These are phyloP conservation scores for Miamiensis avidus DNA, from an alignment of 169 alveolate genomes.

Conservation along the genomic window DNA sequence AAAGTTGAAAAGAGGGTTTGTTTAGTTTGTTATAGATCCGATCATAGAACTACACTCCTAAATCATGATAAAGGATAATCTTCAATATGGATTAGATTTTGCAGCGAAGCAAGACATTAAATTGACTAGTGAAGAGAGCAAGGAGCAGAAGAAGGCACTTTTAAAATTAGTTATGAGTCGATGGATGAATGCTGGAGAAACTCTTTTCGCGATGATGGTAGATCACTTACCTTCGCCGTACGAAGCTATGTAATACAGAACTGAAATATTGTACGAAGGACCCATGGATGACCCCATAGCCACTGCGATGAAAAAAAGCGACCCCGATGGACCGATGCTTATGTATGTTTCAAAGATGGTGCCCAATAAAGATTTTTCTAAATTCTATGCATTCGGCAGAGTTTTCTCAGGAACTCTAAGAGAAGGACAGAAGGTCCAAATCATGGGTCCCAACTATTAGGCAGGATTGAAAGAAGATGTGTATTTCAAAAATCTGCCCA, in stretches of 20 bases:
- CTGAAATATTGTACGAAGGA: slow-evolving; percentile 50
- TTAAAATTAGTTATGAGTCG: slow-evolving; percentile 42
- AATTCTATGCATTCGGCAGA: slow-evolving; percentile 76
- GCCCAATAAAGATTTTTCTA: slow-evolving; percentile 48
- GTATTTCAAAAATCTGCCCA: slow-evolving; percentile 50
- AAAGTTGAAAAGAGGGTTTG: slow-evolving; percentile 55
- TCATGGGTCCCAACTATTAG: slow-evolving; percentile 67
- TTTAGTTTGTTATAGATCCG: slow-evolving; percentile 61
- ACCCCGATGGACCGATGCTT: slow-evolving; percentile 55
- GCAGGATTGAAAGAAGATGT: slow-evolving; percentile 59
- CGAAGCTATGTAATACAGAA: slow-evolving; percentile 53
- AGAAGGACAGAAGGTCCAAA: slow-evolving; percentile 65
- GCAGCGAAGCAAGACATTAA: slow-evolving; percentile 32
- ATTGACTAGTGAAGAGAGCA: slow-evolving; percentile 45
- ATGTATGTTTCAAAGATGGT: slow-evolving; percentile 56
- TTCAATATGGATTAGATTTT: background rate
- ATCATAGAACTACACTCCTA: slow-evolving; percentile 44
- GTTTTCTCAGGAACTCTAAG: slow-evolving; percentile 78
- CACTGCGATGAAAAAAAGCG: slow-evolving; percentile 49
- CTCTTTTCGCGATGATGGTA: slow-evolving; percentile 56
- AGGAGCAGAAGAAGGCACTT: slow-evolving; percentile 45
- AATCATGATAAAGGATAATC: slow-evolving; percentile 46
- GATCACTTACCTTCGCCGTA: slow-evolving; percentile 63
- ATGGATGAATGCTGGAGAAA: slow-evolving; percentile 60
- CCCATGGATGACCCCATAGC: slow-evolving; percentile 49